Base-by-base conservation (phyloP, 768 basidiomycete species). In the Rhodosporidiobolus odoratus region DNA sequence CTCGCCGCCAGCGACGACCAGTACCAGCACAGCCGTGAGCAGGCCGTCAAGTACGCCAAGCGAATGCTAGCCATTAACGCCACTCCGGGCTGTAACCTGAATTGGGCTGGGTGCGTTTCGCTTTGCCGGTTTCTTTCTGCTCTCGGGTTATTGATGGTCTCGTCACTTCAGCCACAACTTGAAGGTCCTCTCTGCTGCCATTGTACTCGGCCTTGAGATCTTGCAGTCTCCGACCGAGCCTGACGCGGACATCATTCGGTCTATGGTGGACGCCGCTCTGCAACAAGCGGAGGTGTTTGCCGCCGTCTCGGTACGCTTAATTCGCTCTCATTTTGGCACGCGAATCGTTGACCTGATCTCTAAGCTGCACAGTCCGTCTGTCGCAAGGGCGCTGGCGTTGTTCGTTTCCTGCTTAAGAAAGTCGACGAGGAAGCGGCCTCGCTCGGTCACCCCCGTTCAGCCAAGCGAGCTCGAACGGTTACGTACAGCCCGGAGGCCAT, bases 41-140 rank as follows among this genome's bases (percentile, higher is more conserved):
- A 60, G 32, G 58, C 52, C 37, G 58, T 72, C 37, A 45, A 60
- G 43, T 68, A 72, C 60, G 66, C 66, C 21, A 72, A 68, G 59
- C 71, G 66, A 7, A 32, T 68, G 30, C 53, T 72, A 19, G 63
- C 63, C 27, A 61, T 72, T 63, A 60, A 60, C 48, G 13, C 45
- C 1, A 60, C 63, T 1, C 66, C 66, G 0, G 47, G 41, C 19
- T 71, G 65, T 52, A 27, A 38, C 0, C n/a, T 37, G 15, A 25
- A 53, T 21, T 48, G 38, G 48, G 58, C 48, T 13, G 57, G 61
- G 61, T 58, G 56, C 45, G 53, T 43, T 12, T 10, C 21, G 4
- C 27, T 21, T 6, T 15, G 17, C 27, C 19, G 13, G 32, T 32
- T 32, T 9, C 6, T 25, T 3, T 38, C 1, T 17, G 12, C 5